Evolutionary conservation across 2,329 filamentous ascomycete species (phyloP).

Genomic region (Alternaria panax): DNA sequence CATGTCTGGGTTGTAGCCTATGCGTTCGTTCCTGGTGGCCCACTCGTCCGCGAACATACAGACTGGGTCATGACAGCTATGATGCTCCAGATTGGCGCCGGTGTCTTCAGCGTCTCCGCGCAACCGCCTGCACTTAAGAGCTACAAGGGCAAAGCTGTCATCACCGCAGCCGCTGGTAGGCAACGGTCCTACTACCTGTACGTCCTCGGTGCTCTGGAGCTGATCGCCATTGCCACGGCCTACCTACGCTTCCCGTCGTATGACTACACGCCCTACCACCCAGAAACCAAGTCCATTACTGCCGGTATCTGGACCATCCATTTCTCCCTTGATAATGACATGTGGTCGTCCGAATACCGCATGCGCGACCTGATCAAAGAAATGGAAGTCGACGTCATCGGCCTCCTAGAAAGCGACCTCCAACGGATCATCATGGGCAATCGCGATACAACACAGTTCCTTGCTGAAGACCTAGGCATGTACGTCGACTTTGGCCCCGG

Average conservation of each 20-base stretch:
- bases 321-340: constrained; percentile 96
- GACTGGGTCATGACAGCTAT: constrained; percentile 92
- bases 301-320: constrained; percentile 99
- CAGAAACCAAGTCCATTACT: constrained; percentile 84
- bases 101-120: constrained; percentile 73
- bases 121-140: constrained; percentile 58
- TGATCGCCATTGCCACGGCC: constrained; percentile 79
- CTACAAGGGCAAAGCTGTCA: constrained; percentile 55
- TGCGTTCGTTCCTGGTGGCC: constrained; percentile 94
- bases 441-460: constrained; percentile 91
- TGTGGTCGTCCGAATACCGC: constrained; percentile 96
- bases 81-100: constrained; percentile 84
- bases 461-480: constrained; percentile 97
- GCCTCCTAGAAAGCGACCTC: constrained; percentile 89
- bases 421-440: constrained; percentile 99
- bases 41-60: constrained; percentile 89
- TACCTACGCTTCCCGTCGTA: constrained; percentile 93
- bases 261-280: constrained; percentile 89
- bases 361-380: constrained; percentile 92
- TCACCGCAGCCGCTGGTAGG: constrained; percentile 58
- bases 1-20: constrained; percentile 99
- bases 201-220: constrained; percentile 76
- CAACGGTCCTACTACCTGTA: constrained; percentile 74
- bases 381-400: constrained; percentile 95
- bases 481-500: constrained; percentile 97